Evolutionary conservation across 129 eudicot species (phyloP).

Genomic region (Calendula officinalis): DNA sequence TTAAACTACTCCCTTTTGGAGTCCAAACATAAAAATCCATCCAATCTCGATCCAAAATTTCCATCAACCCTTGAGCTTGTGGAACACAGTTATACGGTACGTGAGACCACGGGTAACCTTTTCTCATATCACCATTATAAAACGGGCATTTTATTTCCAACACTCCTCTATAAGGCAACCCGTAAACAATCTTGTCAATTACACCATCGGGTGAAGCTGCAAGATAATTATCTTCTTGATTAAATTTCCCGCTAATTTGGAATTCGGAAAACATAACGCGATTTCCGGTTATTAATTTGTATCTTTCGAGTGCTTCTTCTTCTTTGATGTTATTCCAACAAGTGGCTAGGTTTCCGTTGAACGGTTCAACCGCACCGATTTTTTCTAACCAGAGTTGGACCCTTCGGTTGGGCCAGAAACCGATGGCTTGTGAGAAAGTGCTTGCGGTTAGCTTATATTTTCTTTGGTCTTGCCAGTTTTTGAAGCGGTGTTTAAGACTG

Average conservation of each 20-base stretch:
- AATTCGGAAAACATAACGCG: constrained; percentile 56
- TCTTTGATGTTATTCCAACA: constrained; percentile 86
- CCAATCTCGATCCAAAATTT: constrained; percentile 79
- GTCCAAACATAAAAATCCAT: constrained; percentile 95
- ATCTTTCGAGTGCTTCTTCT: constrained; percentile 85
- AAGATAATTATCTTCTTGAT: constrained; percentile 56
- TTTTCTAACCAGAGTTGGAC: constrained; percentile 86
- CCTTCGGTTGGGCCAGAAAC: constrained; percentile 76
- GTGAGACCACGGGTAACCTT: constrained; percentile 52
- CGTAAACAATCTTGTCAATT: constrained; percentile 46
- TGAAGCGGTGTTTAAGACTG: constrained; percentile 71
- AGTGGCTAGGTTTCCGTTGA: constrained; percentile 68
- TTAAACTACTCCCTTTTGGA: constrained; percentile 72
- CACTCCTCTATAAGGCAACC: constrained; percentile 63
- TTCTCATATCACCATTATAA: constrained; percentile 62
- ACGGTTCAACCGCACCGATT: constrained; percentile 68
- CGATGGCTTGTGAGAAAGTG: constrained; percentile 75
- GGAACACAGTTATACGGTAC: constrained; percentile 63
- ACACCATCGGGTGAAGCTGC: constrained; percentile 91
- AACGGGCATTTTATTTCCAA: constrained; percentile 84
- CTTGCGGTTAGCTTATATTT: constrained; percentile 81
- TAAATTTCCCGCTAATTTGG: constrained; percentile 45
- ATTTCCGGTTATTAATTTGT: constrained; percentile 72
- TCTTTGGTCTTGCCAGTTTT: constrained; percentile 81
- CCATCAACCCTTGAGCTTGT: constrained; percentile 93